Percentiles rank a stretch among this genome's conserved stretches.
Conservation (phyloP, 306 rosid genomes). For the Prunus dulcis region DNA sequence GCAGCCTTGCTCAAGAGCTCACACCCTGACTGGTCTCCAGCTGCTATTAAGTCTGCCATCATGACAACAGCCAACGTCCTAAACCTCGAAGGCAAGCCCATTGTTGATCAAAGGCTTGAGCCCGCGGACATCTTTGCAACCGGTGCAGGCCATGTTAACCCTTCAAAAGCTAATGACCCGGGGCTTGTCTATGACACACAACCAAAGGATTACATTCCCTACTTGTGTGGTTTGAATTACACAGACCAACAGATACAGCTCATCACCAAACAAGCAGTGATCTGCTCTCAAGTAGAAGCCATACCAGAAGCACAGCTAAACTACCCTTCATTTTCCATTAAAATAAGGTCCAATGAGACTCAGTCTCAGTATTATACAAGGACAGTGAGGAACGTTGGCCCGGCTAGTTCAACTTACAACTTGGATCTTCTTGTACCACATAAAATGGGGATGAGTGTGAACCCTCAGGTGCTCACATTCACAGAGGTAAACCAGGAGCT, state of each 20-base stretch:
- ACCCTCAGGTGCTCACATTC: conserved; percentile 33
- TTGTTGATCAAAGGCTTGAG: not conserved
- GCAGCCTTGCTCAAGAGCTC: conserved; percentile 55
- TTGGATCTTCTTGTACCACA: conserved; percentile 25
- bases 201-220: conserved; percentile 48
- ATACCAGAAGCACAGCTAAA: conserved; percentile 40
- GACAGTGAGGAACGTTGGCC: conserved; percentile 50
- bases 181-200: conserved; percentile 48
- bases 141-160: conserved; percentile 63
- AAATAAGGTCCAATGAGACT: conserved; percentile 11
- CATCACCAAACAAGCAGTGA: conserved; percentile 21
- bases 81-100: conserved; percentile 10
- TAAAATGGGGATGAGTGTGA: conserved; percentile 23
- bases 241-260: conserved; percentile 31
- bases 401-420: conserved; percentile 30
- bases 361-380: conserved; percentile 37
- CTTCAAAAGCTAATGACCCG: conserved; percentile 43
- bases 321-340: conserved; percentile 47
- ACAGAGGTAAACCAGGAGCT: conserved; percentile 37
- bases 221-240: conserved; percentile 54
- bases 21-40: conserved; percentile 69
- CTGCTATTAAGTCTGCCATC: conserved; percentile 54
- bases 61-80: conserved; percentile 18
- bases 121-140: conserved; percentile 43
- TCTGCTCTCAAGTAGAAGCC: conserved; percentile 25